A percentile compares a stretch with the other conserved stretches of the same genome.
These are phyloP conservation scores for Colletotrichum magnum DNA, from an alignment of 2,329 filamentous ascomycete genomes.

Conservation along the genomic window DNA sequence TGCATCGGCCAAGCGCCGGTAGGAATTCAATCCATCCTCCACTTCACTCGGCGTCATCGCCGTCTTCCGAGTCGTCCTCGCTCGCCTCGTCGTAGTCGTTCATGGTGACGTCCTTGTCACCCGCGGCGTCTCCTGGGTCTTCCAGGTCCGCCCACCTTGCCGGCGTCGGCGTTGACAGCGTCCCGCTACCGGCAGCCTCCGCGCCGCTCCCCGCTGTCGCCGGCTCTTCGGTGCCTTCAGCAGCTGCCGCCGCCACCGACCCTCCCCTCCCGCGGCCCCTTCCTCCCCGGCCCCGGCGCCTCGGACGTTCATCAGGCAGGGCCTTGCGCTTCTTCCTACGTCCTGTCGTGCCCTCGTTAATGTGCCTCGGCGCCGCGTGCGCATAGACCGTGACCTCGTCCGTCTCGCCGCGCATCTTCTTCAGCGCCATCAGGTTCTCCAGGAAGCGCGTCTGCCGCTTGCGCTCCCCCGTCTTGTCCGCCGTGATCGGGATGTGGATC, in stretches of 20 bases:
- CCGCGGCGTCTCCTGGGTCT: slow-evolving; percentile 42
- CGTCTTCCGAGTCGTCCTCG: slow-evolving; percentile 44
- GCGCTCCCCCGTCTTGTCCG: slow-evolving; percentile 63
- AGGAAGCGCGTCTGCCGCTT: slow-evolving; percentile 71
- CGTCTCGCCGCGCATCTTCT: slow-evolving; percentile 73
- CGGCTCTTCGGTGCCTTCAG: neutral
- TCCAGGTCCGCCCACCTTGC: slow-evolving; percentile 51
- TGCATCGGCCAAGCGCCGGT: neutral
- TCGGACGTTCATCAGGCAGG: slow-evolving; percentile 29
- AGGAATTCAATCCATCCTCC: neutral
- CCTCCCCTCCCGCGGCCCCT: slow-evolving; percentile 30
- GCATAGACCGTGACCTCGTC: slow-evolving; percentile 76
- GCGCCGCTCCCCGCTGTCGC: neutral
- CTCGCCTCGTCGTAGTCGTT: slow-evolving; percentile 40
- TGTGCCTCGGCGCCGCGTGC: slow-evolving; percentile 53
- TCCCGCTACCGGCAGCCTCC: slow-evolving; percentile 1
- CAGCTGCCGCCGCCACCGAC: neutral
- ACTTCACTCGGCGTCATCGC: slow-evolving; percentile 43
- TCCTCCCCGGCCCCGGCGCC: slow-evolving; percentile 31
- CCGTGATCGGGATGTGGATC: slow-evolving; percentile 61
- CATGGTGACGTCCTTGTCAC: slow-evolving; percentile 23
- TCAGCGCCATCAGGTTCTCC: slow-evolving; percentile 75
- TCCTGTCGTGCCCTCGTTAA: slow-evolving; percentile 40
- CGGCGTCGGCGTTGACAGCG: slow-evolving; percentile 53
- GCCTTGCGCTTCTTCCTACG: slow-evolving; percentile 43